phyloP scores from a whole-genome alignment of 306 rosid genomes.

The Rosa lucieae region DNA sequence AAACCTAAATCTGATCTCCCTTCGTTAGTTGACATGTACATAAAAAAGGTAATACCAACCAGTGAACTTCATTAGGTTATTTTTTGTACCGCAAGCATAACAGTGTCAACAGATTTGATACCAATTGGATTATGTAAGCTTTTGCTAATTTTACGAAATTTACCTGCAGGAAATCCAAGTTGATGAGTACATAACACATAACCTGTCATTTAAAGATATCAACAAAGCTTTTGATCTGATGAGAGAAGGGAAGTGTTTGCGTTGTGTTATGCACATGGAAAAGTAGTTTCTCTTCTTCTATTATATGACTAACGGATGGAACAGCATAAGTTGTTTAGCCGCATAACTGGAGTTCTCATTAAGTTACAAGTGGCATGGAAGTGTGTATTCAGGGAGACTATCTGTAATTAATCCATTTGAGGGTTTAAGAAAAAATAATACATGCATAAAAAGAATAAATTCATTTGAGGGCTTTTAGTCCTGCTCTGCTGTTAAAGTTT shows the following conservation, averaged over 20 bases:
- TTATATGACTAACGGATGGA: neutral
- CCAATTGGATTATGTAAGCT: neutral
- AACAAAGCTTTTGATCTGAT: constrained; percentile 83
- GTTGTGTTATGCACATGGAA: constrained; percentile 87
- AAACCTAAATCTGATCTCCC: constrained; percentile 95
- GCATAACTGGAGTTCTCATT: neutral
- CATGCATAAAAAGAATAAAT: neutral
- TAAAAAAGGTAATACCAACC: constrained; percentile 56
- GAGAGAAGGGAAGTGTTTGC: constrained; percentile 83
- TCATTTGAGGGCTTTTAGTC: neutral
- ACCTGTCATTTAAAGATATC: constrained; percentile 67
- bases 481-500: neutral
- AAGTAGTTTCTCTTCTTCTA: constrained; percentile 20
- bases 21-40: constrained; percentile 77
- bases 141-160: neutral
- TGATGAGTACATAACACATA: constrained; percentile 81
- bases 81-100: neutral
- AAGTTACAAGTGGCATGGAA: neutral
- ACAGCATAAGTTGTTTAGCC: neutral
- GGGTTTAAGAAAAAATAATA: neutral
- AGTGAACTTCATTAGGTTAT: neutral
- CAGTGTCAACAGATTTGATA: neutral
- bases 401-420: neutral
- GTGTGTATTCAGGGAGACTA: neutral
- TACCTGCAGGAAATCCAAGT: constrained; percentile 75